Base-by-base conservation (phyloP, 2,329 filamentous ascomycete species). In the Stachybotrys echinatus region DNA sequence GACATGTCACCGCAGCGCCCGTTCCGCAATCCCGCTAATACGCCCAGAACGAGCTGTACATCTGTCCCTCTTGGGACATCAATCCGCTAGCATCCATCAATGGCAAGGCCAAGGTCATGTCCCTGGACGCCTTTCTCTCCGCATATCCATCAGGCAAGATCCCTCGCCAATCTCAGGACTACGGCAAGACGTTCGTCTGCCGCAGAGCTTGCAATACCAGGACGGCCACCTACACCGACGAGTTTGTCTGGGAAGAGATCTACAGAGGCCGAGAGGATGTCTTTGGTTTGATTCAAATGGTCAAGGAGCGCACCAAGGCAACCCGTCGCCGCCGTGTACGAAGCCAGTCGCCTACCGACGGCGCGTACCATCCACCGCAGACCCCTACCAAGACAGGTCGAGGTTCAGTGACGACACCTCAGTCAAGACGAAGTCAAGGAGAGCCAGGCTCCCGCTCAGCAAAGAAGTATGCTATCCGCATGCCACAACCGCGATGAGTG, bases 81-180 rank as follows among this genome's bases (percentile, higher is more conserved):
- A 97, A 96, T 62, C 84, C 92, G 7, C 73, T 99, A 22, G 83
- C 81, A 1, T 92, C 92, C 0, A 95, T 99, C 69, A 95, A 94
- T 62, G 92, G 92, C 47, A 95, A 88, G 59, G 94, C 92, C 1
- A 83, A 74, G 17, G 79, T 99, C 40, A 76, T 94, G 68, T 97
- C 92, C 0, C 75, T 79, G 22, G 75, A 83, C 8, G 74, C 72
- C 0, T 97, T 92, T 65, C 74, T 78, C 37, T 70, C 78, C 17
- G 76, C 74, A 54, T 91, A 91, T 61, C 92, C 94, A 0, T 82
- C 74, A 31, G 91, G 90, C 23, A 85, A 81, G 54, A 77, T 95
- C 3, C 85, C 89, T 3, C 85, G 85, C 52, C 83, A 77, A 45
- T 84, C 88, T 2, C 81, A 80, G 48, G 87, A 92, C 58, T 84